Evolutionary conservation across 2,329 filamentous ascomycete species (phyloP).

Genomic region (Pseudocercospora musae): DNA sequence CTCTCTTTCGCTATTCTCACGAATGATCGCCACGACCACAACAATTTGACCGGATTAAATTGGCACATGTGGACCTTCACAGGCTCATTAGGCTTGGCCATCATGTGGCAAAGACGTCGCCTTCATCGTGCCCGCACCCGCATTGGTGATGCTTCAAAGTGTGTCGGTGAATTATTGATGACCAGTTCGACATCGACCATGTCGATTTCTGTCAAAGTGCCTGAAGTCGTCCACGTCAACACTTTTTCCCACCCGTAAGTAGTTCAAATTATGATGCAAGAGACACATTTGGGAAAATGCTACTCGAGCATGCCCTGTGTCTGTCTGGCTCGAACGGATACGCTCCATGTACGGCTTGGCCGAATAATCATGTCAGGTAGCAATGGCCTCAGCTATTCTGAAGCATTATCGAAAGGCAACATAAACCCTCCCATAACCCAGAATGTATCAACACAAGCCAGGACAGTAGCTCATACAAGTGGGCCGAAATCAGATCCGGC

Average conservation of each 20-base stretch:
- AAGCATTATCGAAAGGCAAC: slow-evolving; percentile 5
- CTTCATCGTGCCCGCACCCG: no score
- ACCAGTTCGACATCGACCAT: no score
- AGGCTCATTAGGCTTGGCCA: no score
- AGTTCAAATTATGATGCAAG: not conserved
- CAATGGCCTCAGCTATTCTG: slow-evolving; percentile 11
- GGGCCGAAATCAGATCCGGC: not conserved
- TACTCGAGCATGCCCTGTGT: not conserved
- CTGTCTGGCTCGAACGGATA: not conserved
- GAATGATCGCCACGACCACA: slow-evolving; percentile 52
- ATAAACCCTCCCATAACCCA: not conserved
- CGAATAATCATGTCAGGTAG: slow-evolving; percentile 2
- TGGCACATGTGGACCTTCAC: no score
- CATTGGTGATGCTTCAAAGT: no score
- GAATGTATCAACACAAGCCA: not conserved
- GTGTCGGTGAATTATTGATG: no score
- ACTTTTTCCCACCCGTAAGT: not conserved
- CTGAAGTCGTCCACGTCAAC: not conserved
- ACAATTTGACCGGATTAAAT: no score
- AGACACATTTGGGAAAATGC: not conserved
- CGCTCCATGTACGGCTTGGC: not conserved
- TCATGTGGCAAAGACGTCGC: no score
- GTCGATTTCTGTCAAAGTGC: no score
- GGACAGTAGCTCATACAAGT: not conserved
- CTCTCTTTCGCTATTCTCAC: slow-evolving; percentile 66